Conservation (phyloP, 1,284 basidiomycete genomes). For the Tilletia caries region DNA sequence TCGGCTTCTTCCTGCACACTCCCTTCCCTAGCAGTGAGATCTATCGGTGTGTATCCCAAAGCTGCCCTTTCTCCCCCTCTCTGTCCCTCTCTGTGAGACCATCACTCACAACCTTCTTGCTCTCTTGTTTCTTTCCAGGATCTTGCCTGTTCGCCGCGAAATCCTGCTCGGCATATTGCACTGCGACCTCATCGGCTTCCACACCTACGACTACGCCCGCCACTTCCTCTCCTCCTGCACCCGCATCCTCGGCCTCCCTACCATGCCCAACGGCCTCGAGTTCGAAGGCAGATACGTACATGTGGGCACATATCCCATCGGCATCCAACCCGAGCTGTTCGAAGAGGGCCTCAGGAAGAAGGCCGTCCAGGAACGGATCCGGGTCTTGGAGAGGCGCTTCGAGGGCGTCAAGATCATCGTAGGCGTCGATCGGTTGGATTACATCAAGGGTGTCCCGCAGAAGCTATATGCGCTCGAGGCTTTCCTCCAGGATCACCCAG, state of each 20-base stretch:
- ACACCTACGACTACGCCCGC: constrained; percentile 98
- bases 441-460: constrained; percentile 99
- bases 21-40: constrained; percentile 98
- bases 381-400: constrained; percentile 80
- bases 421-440: constrained; percentile 94
- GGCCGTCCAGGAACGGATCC: constrained; percentile 73
- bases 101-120: background rate
- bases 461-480: constrained; percentile 94
- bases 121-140: constrained; percentile 19
- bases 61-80: background rate
- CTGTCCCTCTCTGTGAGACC: no score
- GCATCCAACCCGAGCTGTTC: constrained; percentile 91
- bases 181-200: constrained; percentile 83
- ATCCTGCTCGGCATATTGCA: constrained; percentile 91
- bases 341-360: constrained; percentile 76
- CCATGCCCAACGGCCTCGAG: constrained; percentile 94
- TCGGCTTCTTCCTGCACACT: constrained; percentile 97
- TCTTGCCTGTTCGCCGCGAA: constrained; percentile 91
- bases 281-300: constrained; percentile 91
- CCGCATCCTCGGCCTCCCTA: constrained; percentile 88
- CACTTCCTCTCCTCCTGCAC: constrained; percentile 98
- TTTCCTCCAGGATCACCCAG: constrained; percentile 93
- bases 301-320: constrained; percentile 97
- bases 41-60: constrained; percentile 70
- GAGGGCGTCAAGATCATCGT: constrained; percentile 95